Evolutionary conservation across 2,329 filamentous ascomycete species (phyloP).

Genomic region (Zelopaecilomyces penicillatus): DNA sequence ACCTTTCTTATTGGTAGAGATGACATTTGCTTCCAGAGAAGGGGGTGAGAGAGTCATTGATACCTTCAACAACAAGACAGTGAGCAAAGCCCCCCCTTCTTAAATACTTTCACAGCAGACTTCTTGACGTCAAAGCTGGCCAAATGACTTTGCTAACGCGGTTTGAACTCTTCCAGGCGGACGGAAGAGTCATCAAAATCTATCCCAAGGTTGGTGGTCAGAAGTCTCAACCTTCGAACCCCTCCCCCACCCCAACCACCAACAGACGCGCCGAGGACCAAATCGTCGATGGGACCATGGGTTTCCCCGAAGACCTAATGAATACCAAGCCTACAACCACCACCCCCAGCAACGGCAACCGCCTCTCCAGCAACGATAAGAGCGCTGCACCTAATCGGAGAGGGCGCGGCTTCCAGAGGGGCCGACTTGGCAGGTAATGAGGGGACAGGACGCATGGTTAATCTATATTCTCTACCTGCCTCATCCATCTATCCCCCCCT

Average conservation of each 20-base stretch:
- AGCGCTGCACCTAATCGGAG: conserved; percentile 24
- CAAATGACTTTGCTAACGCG: background rate
- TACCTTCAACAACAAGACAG: conserved; percentile 72
- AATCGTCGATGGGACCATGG: conserved; percentile 45
- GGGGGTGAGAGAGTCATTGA: conserved; percentile 67
- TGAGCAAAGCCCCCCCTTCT: conserved; percentile 30
- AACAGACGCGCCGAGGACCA: conserved; percentile 23
- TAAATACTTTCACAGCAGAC: background rate
- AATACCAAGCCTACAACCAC: conserved; percentile 18
- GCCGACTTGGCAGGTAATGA: conserved; percentile 15
- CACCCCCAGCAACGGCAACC: conserved; percentile 19
- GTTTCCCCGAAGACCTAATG: conserved; percentile 45
- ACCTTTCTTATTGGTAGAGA: conserved; percentile 69
- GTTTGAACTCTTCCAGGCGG: conserved; percentile 44
- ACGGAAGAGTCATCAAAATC: conserved; percentile 65
- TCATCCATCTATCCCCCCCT: too few relatives aligned
- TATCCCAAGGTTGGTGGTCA: conserved; percentile 54
- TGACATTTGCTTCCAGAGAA: conserved; percentile 63
- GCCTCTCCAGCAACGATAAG: conserved; percentile 47
- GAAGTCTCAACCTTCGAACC: conserved; percentile 41
- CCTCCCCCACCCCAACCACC: conserved; percentile 19
- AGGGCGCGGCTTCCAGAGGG: conserved; percentile 18
- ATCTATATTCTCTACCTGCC: too few relatives aligned
- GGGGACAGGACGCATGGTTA: background rate
- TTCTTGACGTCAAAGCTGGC: background rate